phyloP scores from a whole-genome alignment of 768 basidiomycete species.

The Lenzites betulinus region DNA sequence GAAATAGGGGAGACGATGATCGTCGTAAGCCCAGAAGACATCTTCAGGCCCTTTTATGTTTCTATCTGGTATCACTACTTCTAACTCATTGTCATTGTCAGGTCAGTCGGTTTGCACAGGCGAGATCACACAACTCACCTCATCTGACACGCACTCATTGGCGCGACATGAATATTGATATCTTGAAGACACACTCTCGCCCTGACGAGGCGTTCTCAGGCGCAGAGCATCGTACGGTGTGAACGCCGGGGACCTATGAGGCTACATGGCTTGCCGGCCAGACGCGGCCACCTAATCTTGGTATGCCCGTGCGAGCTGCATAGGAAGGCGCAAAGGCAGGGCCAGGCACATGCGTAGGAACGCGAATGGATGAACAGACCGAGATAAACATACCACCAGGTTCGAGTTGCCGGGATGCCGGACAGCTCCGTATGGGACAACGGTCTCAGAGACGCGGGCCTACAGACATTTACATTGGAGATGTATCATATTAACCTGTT shows the following conservation, averaged over 20 bases:
- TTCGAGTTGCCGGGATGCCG: background rate
- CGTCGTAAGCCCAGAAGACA: too few relatives aligned
- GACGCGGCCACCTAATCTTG: background rate
- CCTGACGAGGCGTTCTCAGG: too few relatives aligned
- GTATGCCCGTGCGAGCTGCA: background rate
- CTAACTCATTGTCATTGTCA: too few relatives aligned
- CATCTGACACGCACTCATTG: too few relatives aligned
- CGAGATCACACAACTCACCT: too few relatives aligned
- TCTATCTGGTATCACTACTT: too few relatives aligned
- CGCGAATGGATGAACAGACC: background rate
- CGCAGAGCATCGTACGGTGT: background rate
- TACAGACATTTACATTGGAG: slow-evolving; percentile 2
- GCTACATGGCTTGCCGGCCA: background rate
- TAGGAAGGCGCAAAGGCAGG: background rate
- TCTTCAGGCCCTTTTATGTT: too few relatives aligned
- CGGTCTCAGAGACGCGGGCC: background rate
- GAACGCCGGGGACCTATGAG: background rate
- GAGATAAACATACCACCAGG: background rate
- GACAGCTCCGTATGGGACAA: too few relatives aligned
- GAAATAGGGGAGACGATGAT: too few relatives aligned
- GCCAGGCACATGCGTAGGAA: background rate
- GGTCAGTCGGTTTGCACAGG: too few relatives aligned
- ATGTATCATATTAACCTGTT: background rate
- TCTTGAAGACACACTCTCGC: too few relatives aligned
- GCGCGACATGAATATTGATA: too few relatives aligned